Conservation (phyloP, 768 basidiomycete species). For the Auricularia sp. region DNA sequence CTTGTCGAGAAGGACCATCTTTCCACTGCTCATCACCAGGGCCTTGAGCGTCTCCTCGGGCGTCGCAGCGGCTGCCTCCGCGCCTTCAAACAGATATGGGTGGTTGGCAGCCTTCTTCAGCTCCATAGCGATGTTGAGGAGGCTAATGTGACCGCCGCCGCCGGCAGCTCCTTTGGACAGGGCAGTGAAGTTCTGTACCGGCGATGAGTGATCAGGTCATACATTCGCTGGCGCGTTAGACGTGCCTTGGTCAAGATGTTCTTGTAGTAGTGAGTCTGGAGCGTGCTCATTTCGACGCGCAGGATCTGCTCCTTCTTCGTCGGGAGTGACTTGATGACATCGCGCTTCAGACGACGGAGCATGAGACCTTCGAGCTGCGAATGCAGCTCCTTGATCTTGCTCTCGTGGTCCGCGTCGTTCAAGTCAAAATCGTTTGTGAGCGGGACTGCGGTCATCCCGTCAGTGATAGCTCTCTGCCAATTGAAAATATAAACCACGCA, state of each 20-base stretch:
- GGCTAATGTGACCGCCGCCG: conserved; percentile 74
- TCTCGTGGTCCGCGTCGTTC: conserved; percentile 84
- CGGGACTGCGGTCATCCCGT: conserved; percentile 45
- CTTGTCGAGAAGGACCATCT: conserved; percentile 97
- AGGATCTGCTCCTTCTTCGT: conserved; percentile 98
- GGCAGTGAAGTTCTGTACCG: conserved; percentile 76
- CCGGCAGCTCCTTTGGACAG: conserved; percentile 83
- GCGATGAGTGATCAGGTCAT: conserved; percentile 4
- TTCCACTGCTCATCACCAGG: conserved; percentile 97
- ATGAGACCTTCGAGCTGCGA: conserved; percentile 87
- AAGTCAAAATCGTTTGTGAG: conserved; percentile 94
- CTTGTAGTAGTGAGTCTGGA: conserved; percentile 98
- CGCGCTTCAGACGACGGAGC: conserved; percentile 88
- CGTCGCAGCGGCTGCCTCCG: conserved; percentile 53
- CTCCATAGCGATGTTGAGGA: conserved; percentile 98
- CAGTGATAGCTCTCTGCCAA: neutral
- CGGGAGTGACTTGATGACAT: conserved; percentile 90
- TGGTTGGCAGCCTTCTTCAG: conserved; percentile 98
- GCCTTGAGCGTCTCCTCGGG: conserved; percentile 83
- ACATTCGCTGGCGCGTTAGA: neutral
- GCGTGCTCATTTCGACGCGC: conserved; percentile 91
- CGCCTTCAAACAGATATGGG: conserved; percentile 95
- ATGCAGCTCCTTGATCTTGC: conserved; percentile 92
- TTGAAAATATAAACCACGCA: conserved; percentile 26
- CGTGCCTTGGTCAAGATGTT: conserved; percentile 87